These are phyloP conservation scores for Penicillium oxalicum DNA, from an alignment of 2,329 filamentous ascomycete species.

Conservation along the genomic window DNA sequence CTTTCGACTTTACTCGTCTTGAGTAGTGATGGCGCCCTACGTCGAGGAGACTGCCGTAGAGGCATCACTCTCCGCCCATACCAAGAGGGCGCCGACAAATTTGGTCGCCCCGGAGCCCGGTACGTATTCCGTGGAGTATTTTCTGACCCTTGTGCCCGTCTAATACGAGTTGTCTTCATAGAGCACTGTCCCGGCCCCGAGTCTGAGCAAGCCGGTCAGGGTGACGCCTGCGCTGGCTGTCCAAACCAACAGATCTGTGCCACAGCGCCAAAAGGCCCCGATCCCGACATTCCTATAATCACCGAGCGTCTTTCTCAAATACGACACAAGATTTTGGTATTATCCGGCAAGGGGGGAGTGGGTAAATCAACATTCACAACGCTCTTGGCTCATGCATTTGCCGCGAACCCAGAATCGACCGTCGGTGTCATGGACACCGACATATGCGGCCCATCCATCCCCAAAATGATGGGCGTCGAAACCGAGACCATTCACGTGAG, in stretches of 20 bases:
- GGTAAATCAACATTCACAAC: slow-evolving; percentile 93
- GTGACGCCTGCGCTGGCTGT: slow-evolving; percentile 85
- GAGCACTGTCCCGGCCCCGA: slow-evolving; percentile 86
- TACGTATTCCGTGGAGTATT: slow-evolving; percentile 23
- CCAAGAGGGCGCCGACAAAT: slow-evolving; percentile 66
- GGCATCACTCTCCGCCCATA: slow-evolving; percentile 62
- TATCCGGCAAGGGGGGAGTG: slow-evolving; percentile 93
- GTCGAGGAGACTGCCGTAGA: slow-evolving; percentile 68
- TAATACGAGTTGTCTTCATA: slow-evolving; percentile 10
- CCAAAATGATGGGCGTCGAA: slow-evolving; percentile 98
- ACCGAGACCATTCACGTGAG: slow-evolving; percentile 88
- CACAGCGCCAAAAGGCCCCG: slow-evolving; percentile 86
- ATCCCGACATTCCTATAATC: slow-evolving; percentile 88
- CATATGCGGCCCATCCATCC: slow-evolving; percentile 92
- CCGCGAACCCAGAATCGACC: slow-evolving; percentile 67
- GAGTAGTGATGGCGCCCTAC: slow-evolving; percentile 64
- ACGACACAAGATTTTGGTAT: slow-evolving; percentile 84
- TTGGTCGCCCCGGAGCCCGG: slow-evolving; percentile 88
- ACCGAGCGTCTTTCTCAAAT: slow-evolving; percentile 74
- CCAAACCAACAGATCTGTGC: slow-evolving; percentile 96
- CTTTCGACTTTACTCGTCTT: too few relatives aligned
- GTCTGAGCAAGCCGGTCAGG: slow-evolving; percentile 51
- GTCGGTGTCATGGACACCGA: slow-evolving; percentile 98
- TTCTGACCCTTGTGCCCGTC: neutral
- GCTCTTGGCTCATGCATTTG: slow-evolving; percentile 83